phyloP scores from a whole-genome alignment of 2,329 filamentous ascomycete genomes.

The Nigrospora sphaerica region DNA sequence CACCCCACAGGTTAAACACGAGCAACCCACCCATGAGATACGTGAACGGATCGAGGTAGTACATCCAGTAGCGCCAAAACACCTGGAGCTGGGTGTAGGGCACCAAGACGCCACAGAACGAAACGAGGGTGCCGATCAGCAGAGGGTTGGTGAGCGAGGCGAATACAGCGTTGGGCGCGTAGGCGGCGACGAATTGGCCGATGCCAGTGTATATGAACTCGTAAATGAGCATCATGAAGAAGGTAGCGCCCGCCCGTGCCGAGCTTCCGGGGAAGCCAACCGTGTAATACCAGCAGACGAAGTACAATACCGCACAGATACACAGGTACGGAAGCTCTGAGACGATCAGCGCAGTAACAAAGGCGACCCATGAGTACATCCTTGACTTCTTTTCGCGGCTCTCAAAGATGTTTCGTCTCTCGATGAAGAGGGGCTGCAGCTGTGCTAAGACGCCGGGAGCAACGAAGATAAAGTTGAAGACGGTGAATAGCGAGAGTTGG shows the following conservation, averaged over 20 bases:
- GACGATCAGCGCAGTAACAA: conserved; percentile 66
- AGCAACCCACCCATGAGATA: conserved; percentile 69
- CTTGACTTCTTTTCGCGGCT: conserved; percentile 64
- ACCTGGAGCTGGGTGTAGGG: conserved; percentile 57
- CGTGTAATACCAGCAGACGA: conserved; percentile 50
- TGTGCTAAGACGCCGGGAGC: conserved; percentile 66
- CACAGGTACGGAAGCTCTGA: conserved; percentile 67
- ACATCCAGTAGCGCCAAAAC: conserved; percentile 69
- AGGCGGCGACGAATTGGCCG: conserved; percentile 81
- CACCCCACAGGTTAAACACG: conserved; percentile 49
- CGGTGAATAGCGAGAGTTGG: conserved; percentile 72
- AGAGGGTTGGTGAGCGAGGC: conserved; percentile 65
- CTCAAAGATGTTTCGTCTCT: conserved; percentile 66
- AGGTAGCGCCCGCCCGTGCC: conserved; percentile 44
- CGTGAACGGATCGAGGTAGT: conserved; percentile 61
- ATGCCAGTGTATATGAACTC: conserved; percentile 68
- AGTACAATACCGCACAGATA: conserved; percentile 60
- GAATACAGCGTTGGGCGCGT: conserved; percentile 60
- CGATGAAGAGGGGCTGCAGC: conserved; percentile 69
- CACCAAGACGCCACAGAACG: conserved; percentile 72
- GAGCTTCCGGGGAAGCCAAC: neutral
- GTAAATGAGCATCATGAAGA: conserved; percentile 72
- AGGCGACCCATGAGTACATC: conserved; percentile 73
- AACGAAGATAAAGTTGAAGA: conserved; percentile 58
- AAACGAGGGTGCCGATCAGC: conserved; percentile 35